Evolutionary conservation across 2,329 filamentous ascomycete species (phyloP).

Genomic region (Xylaria hypoxylon): DNA sequence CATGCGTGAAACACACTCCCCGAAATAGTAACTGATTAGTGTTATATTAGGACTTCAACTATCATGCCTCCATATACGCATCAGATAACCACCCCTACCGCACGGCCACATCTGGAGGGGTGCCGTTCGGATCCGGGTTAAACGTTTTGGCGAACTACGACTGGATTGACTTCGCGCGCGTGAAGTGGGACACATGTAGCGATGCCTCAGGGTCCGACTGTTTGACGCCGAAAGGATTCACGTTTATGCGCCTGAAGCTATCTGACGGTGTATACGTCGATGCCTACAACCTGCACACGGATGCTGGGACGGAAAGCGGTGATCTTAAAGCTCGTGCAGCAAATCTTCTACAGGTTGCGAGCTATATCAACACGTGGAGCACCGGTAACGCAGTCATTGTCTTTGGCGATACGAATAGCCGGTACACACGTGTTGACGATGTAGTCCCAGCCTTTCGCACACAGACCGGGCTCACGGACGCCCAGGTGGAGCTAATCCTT

Average conservation of each 20-base stretch:
- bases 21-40: constrained; percentile 15
- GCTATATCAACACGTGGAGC: constrained; percentile 67
- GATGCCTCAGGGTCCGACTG: constrained; percentile 68
- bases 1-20: constrained; percentile 32
- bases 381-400: constrained; percentile 71
- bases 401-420: constrained; percentile 73
- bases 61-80: constrained; percentile 71
- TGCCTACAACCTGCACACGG: constrained; percentile 74
- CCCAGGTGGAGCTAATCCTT: constrained; percentile 68
- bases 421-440: constrained; percentile 69
- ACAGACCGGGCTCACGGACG: constrained; percentile 66
- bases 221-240: constrained; percentile 77
- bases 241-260: constrained; percentile 70
- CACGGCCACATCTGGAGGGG: constrained; percentile 73
- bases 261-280: constrained; percentile 68
- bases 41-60: constrained; percentile 69
- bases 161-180: constrained; percentile 66
- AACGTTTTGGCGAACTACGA: constrained; percentile 71
- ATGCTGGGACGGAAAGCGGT: constrained; percentile 67
- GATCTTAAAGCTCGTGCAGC: constrained; percentile 68
- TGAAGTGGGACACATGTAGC: constrained; percentile 70
- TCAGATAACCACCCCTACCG: constrained; percentile 70
- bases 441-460: constrained; percentile 63
- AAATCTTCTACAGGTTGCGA: constrained; percentile 70
- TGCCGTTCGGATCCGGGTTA: constrained; percentile 71